These are phyloP conservation scores for Heterobasidion irregulare DNA, from an alignment of 1,284 basidiomycete species.

Conservation along the genomic window DNA sequence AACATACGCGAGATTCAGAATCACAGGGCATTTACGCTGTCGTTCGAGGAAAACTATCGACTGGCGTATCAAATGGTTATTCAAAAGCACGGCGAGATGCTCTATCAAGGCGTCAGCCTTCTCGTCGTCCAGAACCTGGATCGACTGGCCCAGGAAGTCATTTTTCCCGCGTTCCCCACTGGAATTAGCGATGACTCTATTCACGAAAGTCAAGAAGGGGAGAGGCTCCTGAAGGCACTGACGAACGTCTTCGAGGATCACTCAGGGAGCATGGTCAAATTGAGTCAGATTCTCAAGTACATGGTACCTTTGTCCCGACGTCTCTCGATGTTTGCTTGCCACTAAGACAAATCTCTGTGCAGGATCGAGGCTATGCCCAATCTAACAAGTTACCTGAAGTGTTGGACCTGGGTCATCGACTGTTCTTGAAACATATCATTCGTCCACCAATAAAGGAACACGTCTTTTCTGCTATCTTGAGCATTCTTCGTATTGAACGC, in stretches of 20 bases:
- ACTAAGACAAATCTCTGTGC: constrained; percentile 9
- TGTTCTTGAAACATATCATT: constrained; percentile 86
- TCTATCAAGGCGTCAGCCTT: constrained; percentile 82
- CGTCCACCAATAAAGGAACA: constrained; percentile 79
- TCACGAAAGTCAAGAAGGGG: constrained; percentile 70
- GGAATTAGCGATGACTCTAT: constrained; percentile 45
- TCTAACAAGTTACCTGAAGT: constrained; percentile 69
- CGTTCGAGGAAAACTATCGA: constrained; percentile 95
- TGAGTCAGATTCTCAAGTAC: constrained; percentile 91
- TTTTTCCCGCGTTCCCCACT: constrained; percentile 79
- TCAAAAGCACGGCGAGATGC: constrained; percentile 76
- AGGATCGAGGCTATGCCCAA: constrained; percentile 87
- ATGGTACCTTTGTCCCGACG: constrained; percentile 58
- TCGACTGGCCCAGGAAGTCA: constrained; percentile 65
- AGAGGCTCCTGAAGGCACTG: constrained; percentile 79
- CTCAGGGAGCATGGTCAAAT: constrained; percentile 80
- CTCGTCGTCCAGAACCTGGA: constrained; percentile 84
- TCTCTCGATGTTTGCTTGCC: background rate
- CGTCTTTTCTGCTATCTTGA: constrained; percentile 75
- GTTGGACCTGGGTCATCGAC: constrained; percentile 75
- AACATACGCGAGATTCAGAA: constrained; percentile 96
- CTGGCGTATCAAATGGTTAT: constrained; percentile 94
- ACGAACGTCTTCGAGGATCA: constrained; percentile 94
- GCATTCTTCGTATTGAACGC: constrained; percentile 86
- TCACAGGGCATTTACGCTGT: constrained; percentile 87